Base-by-base conservation (phyloP, 192 early-diverging fungal species). In the Oehlia diaphana region DNA sequence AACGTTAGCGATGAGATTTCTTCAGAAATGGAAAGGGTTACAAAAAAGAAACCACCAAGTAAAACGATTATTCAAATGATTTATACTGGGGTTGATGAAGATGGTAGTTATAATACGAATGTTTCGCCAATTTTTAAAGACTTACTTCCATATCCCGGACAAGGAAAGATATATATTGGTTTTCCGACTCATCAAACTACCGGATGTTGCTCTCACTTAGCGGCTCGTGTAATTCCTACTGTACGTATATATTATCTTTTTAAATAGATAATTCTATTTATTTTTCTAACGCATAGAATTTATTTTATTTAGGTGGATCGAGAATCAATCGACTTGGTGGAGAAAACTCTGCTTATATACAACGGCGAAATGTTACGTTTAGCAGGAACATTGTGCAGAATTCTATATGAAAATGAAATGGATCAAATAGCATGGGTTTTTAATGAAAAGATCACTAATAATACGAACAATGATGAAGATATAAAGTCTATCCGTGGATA, bases 141-240 rank as follows among this genome's bases (percentile, higher is more conserved):
- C 63, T 80, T 97, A 8, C 83, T 97, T 9, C 91, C 94, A 1
- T 89, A 85, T 44, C 89, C 88, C 26, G 87, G 92, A 33, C 96
- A 97, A 81, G 96, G 96, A 8, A 86, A 90, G 14, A 89, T 96
- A 13, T 96, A 95, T 79, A 97, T 97, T 66, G 96, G 96, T 0
- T 94, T 96, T 79, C 94, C 94, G 0, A 97, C 96, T 4, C 92
- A 94, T 73, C 96, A 97, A 80, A 97, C 96, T 0, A 96, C 95
- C 3, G 96, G 96, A n/a, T 94, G 91, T 80, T 88, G 88, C 28
- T 88, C 90, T 35, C 95, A 95, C 72, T 80, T 96, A 49, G 93
- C 93, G 7, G 93, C 91, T 12, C 90, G 94, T 62, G 87, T 97
- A 35, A 97, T 97, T 76, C 96, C 95, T 1, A 97, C 96, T 2